Percentiles rank a stretch among this genome's conserved stretches.
Evolutionary conservation across 257 asterid genomes (phyloP).

Genomic region (Scutellaria barbata): DNA sequence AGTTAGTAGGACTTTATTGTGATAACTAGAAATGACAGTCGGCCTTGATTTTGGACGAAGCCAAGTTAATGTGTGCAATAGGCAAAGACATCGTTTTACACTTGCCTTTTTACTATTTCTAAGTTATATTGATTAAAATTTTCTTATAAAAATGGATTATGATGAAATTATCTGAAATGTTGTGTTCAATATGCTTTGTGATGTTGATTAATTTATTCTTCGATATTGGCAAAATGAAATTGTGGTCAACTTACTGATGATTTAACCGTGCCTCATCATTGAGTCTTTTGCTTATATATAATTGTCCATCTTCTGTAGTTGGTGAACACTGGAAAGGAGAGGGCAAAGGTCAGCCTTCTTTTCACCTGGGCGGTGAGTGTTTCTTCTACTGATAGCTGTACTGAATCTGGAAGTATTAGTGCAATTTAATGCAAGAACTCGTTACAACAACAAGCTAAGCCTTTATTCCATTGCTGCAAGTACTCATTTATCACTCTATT

Average conservation of each 20-base stretch:
- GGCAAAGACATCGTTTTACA: not conserved
- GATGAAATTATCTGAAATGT: not conserved
- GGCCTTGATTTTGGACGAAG: not conserved
- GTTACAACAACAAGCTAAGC: no score
- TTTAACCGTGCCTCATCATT: not conserved
- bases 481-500: constrained; percentile 35
- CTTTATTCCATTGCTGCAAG: not conserved
- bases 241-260: not conserved
- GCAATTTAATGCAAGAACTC: not conserved
- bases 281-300: constrained; percentile 33
- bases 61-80: not conserved
- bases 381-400: constrained; percentile 23
- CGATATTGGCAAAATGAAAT: not conserved
- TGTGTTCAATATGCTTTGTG: not conserved
- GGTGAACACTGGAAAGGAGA: constrained; percentile 96
- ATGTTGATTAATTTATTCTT: not conserved
- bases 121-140: no score
- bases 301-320: constrained; percentile 56
- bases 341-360: constrained; percentile 98
- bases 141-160: not conserved
- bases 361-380: constrained; percentile 96
- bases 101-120: not conserved
- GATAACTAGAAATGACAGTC: not conserved
- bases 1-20: not conserved
- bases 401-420: constrained; percentile 17